These are phyloP conservation scores for Lablab purpureus DNA, from an alignment of 306 rosid species.

Conservation along the genomic window DNA sequence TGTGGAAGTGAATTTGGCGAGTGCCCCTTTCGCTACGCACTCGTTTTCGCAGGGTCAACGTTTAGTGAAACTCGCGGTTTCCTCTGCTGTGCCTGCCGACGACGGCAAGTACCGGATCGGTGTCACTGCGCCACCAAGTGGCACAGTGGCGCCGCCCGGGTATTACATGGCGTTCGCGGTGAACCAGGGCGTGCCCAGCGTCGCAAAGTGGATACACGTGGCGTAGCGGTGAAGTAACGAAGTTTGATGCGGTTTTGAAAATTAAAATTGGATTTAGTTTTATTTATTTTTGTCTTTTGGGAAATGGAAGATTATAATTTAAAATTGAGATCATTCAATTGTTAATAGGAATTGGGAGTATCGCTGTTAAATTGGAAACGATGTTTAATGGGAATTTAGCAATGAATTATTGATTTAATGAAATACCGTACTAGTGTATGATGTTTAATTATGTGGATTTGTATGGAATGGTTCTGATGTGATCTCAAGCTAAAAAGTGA, in stretches of 20 bases:
- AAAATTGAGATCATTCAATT: neutral
- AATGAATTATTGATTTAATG: neutral
- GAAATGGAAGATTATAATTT: neutral
- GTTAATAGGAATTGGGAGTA: neutral
- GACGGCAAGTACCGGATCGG: conserved; percentile 55
- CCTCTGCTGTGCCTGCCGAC: conserved; percentile 55
- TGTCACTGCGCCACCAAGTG: conserved; percentile 73
- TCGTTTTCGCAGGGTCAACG: conserved; percentile 94
- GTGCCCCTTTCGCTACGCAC: conserved; percentile 87
- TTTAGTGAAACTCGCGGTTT: conserved; percentile 70
- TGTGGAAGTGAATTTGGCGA: conserved; percentile 74
- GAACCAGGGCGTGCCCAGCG: conserved; percentile 92
- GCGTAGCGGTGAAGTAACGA: conserved; percentile 7
- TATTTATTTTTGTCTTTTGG: neutral
- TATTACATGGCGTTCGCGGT: conserved; percentile 88
- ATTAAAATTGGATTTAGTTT: conserved; percentile 7
- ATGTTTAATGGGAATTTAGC: neutral
- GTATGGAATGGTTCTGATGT: neutral
- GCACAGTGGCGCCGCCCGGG: conserved; percentile 85
- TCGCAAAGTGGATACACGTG: conserved; percentile 79
- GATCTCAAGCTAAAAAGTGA: neutral
- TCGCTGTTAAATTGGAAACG: neutral
- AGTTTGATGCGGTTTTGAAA: neutral
- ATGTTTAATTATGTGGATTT: neutral
- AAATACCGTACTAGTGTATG: neutral